Base-by-base conservation (phyloP, 306 rosid genomes). In the Rubus parviflorus region DNA sequence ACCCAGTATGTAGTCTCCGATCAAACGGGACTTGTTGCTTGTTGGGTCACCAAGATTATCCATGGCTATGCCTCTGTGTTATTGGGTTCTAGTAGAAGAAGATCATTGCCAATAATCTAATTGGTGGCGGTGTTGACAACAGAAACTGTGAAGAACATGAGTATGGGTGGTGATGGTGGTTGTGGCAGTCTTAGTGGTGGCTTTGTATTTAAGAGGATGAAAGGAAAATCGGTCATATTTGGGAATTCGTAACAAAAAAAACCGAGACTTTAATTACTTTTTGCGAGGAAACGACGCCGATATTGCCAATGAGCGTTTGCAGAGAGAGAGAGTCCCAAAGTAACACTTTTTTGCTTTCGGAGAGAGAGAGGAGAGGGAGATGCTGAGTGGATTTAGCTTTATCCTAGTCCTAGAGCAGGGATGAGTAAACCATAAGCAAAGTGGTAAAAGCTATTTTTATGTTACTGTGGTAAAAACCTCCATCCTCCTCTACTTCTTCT, bases 1-100 rank as follows among this genome's bases (percentile, higher is more conserved):
- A 37, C 94, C 99, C 77, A 96, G 40, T 82, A 91, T 88, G 86
- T 96, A 96, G 73, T 92, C 87, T 3, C 96, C 99, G 54, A 92
- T 80, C 75, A 87, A 51, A 15, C 96, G 88, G 54, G 77, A 8
- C 66, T 73, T 86, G 13, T 60, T 73, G 76, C 22, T 56, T 41
- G 58, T 49, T 51, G 54, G 69, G 14, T 78, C 81, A 9, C 75
- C 72, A 15, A 78, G 74, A 75, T 90, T 42, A 42, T 42, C 46
- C 35, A 30, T 25, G 8, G 5, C 97, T 93, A 92, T 94, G 57
- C 9, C 20, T 45, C 5, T 65, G 22, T 38, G 47, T 11, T 38
- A 5, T 8, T 8, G 22, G 46, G 46, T 48, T 13, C 51, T 12
- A 60, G 77, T 45, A 43, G 41, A 58, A 12, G 53, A 74, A 58